These are phyloP conservation scores for Lentinula sp. DNA, from an alignment of 768 basidiomycete species.

Conservation along the genomic window DNA sequence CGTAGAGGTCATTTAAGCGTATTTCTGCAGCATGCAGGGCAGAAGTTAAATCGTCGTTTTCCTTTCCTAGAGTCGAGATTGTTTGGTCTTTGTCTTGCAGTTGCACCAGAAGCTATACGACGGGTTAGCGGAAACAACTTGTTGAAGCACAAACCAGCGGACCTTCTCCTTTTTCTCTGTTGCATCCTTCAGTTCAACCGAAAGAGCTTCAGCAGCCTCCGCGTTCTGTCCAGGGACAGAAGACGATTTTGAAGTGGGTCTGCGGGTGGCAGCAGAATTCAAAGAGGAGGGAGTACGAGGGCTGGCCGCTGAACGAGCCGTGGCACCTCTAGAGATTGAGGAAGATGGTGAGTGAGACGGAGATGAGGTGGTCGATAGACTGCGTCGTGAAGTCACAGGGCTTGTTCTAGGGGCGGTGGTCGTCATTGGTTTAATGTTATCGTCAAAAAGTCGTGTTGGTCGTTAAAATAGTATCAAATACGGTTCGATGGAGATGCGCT, in stretches of 20 bases:
- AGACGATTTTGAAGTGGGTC: conserved; percentile 43
- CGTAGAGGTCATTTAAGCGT: conserved; percentile 73
- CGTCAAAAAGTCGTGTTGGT: conserved; percentile 7
- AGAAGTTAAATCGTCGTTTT: conserved; percentile 61
- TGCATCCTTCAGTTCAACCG: conserved; percentile 65
- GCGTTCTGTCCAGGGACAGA: conserved; percentile 30
- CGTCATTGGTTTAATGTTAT: conserved; percentile 24
- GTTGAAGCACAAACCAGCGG: conserved; percentile 6
- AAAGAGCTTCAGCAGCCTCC: conserved; percentile 51
- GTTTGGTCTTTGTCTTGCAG: conserved; percentile 76
- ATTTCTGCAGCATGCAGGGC: conserved; percentile 63
- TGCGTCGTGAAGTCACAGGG: conserved; percentile 39
- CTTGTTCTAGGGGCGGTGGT: conserved; percentile 40
- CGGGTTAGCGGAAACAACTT: conserved; percentile 7
- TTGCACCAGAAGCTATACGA: conserved; percentile 63
- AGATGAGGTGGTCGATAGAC: conserved; percentile 30
- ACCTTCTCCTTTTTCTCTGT: conserved; percentile 82
- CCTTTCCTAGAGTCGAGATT: conserved; percentile 51
- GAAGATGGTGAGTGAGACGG: conserved; percentile 38
- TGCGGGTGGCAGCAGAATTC: conserved; percentile 40
- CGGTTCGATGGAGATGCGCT: neutral
- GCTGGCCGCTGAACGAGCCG: conserved; percentile 61
- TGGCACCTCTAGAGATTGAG: conserved; percentile 46
- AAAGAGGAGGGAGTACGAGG: conserved; percentile 51
- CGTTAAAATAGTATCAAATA: conserved; percentile 10